These are phyloP conservation scores for Aspergillus novoparasiticus DNA, from an alignment of 2,329 filamentous ascomycete genomes.

Conservation along the genomic window DNA sequence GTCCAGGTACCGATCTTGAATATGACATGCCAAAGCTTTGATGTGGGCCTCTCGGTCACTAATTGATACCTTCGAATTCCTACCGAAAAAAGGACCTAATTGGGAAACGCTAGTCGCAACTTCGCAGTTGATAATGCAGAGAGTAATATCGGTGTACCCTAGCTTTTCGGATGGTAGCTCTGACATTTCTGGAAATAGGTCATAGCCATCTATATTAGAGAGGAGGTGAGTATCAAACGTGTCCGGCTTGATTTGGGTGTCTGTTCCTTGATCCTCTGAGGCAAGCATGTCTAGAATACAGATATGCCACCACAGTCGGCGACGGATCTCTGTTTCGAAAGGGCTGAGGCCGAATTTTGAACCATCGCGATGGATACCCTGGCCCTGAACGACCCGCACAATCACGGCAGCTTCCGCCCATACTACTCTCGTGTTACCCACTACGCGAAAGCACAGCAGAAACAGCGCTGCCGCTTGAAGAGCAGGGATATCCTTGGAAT, in stretches of 20 bases:
- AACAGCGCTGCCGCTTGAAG: conserved; percentile 24
- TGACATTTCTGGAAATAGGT: conserved; percentile 21
- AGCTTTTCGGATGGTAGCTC: conserved; percentile 7
- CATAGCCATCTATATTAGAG: conserved; percentile 27
- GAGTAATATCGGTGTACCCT: conserved; percentile 29
- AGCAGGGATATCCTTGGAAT: conserved; percentile 10
- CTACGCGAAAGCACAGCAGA: conserved; percentile 17
- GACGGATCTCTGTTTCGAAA: conserved; percentile 31
- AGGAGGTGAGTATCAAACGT: conserved; percentile 30
- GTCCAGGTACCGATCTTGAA: conserved; percentile 24
- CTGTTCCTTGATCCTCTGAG: conserved; percentile 30
- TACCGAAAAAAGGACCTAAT: conserved; percentile 5
- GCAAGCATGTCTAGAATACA: conserved; percentile 30
- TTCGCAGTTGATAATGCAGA: conserved; percentile 23
- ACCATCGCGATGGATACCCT: conserved; percentile 16
- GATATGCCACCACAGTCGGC: conserved; percentile 34
- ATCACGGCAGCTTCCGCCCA: conserved; percentile 11
- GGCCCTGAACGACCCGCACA: conserved; percentile 11
- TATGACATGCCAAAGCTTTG: conserved; percentile 29
- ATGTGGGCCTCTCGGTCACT: conserved; percentile 25
- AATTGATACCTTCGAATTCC: background rate
- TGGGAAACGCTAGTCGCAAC: conserved; percentile 20
- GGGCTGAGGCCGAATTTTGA: conserved; percentile 3
- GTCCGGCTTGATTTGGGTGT: conserved; percentile 26
- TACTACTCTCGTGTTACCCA: conserved; percentile 10